A percentile compares a stretch with the other conserved stretches of the same genome.
These are phyloP conservation scores for Helenozyma rhizophorensis DNA, from an alignment of 805 yeast genomes.

Conservation along the genomic window DNA sequence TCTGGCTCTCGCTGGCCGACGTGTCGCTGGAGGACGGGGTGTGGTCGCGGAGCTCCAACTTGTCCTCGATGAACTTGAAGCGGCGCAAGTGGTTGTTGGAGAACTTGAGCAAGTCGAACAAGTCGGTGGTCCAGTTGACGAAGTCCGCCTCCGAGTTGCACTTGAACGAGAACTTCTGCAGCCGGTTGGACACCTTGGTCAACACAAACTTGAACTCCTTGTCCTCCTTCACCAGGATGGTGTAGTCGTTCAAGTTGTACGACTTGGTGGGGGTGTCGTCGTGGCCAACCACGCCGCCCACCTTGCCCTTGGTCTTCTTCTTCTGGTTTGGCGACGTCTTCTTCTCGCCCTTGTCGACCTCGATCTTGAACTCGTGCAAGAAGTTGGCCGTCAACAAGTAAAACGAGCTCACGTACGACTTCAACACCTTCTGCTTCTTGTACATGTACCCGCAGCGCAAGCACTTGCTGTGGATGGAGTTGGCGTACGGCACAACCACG, in stretches of 20 bases:
- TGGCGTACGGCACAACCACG: constrained; percentile 30
- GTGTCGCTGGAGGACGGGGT: constrained; percentile 1
- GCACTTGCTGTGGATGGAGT: constrained; percentile 36
- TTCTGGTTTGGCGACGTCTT: constrained; percentile 6
- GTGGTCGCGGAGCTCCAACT: constrained; percentile 23
- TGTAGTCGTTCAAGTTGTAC: constrained; percentile 37
- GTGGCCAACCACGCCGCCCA: constrained; percentile 38
- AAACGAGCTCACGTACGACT: constrained; percentile 33
- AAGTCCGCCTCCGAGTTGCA: constrained; percentile 43
- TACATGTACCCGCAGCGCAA: constrained; percentile 38
- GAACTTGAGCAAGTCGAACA: constrained; percentile 48
- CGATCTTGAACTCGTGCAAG: constrained; percentile 39
- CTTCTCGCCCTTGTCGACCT: constrained; percentile 11
- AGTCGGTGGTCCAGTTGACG: constrained; percentile 51
- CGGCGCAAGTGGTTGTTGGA: constrained; percentile 44
- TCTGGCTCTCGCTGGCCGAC: constrained; percentile 3
- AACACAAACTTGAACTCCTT: constrained; percentile 32
- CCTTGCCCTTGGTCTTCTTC: constrained; percentile 25
- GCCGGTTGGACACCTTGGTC: constrained; percentile 21
- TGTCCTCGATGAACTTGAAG: constrained; percentile 43
- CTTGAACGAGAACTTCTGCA: constrained; percentile 38
- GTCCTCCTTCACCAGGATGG: constrained; percentile 29
- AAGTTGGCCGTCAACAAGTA: constrained; percentile 41
- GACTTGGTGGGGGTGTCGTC: constrained; percentile 38
- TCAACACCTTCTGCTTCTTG: constrained; percentile 38